Percentiles rank a stretch among this genome's conserved stretches.
Evolutionary conservation across 192 early-diverging fungal species (phyloP).

Genomic region (Coemansia sp.): DNA sequence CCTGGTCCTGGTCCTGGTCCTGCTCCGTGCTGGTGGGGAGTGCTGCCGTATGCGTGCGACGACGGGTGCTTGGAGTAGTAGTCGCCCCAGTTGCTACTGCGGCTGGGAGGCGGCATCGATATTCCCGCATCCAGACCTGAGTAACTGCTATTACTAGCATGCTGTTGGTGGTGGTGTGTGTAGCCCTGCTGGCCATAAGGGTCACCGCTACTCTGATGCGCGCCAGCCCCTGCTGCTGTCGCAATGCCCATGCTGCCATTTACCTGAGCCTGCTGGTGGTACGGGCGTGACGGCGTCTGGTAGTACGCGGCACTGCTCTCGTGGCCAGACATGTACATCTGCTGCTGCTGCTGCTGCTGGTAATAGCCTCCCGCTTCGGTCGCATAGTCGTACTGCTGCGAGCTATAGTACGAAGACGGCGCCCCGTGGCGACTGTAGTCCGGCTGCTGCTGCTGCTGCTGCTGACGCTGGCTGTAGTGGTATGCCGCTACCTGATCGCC

Average conservation of each 20-base stretch:
- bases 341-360: conserved; percentile 10
- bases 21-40: too few species aligned
- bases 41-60: too few species aligned
- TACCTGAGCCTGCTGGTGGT: conserved; percentile 6
- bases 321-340: conserved; percentile 10
- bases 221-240: not conserved
- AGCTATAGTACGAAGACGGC: conserved; percentile 17
- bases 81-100: conserved; percentile 2
- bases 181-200: conserved; percentile 4
- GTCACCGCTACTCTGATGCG: not conserved
- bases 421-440: not conserved
- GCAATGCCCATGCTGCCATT: not conserved
- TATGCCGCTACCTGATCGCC: conserved; percentile 1
- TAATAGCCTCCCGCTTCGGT: conserved; percentile 7
- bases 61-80: conserved; percentile 6
- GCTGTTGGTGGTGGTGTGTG: not conserved
- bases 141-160: conserved; percentile 11
- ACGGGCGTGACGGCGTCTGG: not conserved
- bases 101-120: conserved; percentile 8
- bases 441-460: not conserved
- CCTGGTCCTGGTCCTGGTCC: too few species aligned
- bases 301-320: conserved; percentile 27
- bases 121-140: conserved; percentile 7
- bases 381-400: conserved; percentile 26
- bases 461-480: conserved; percentile 1